These are phyloP conservation scores for Xylaria curta DNA, from an alignment of 495 filamentous ascomycete genomes.

Conservation along the genomic window DNA sequence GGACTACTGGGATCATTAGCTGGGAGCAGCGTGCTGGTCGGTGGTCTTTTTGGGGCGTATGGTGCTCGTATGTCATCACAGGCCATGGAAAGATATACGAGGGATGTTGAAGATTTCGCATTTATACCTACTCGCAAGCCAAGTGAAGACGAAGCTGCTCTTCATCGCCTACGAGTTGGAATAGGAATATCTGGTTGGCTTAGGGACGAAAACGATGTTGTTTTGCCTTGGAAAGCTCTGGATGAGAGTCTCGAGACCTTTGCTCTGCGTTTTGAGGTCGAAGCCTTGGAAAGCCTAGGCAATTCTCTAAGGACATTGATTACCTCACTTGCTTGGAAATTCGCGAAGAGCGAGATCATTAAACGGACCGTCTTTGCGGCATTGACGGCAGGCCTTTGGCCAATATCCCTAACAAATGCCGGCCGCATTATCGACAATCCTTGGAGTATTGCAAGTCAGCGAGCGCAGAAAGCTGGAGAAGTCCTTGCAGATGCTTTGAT, in stretches of 20 bases:
- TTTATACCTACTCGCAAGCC: constrained; percentile 71
- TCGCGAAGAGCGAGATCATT: constrained; percentile 81
- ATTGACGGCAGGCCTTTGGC: constrained; percentile 77
- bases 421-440: constrained; percentile 87
- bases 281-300: constrained; percentile 78
- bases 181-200: constrained; percentile 90
- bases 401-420: constrained; percentile 78
- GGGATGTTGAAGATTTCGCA: constrained; percentile 88
- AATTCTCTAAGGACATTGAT: constrained; percentile 77
- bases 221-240: constrained; percentile 78
- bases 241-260: constrained; percentile 79
- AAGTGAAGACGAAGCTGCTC: constrained; percentile 44
- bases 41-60: constrained; percentile 86
- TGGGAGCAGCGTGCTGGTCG: constrained; percentile 79
- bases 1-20: constrained; percentile 82
- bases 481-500: constrained; percentile 90
- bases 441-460: constrained; percentile 81
- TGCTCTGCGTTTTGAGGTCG: constrained; percentile 83
- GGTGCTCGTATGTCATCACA: constrained; percentile 82
- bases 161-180: constrained; percentile 75
- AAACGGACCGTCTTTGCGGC: constrained; percentile 70
- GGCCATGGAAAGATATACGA: constrained; percentile 79
- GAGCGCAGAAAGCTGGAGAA: constrained; percentile 86
- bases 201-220: constrained; percentile 71
- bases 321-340: constrained; percentile 78